Evolutionary conservation across 1,284 basidiomycete species (phyloP).

Genomic region (Heimioporus retisporus): DNA sequence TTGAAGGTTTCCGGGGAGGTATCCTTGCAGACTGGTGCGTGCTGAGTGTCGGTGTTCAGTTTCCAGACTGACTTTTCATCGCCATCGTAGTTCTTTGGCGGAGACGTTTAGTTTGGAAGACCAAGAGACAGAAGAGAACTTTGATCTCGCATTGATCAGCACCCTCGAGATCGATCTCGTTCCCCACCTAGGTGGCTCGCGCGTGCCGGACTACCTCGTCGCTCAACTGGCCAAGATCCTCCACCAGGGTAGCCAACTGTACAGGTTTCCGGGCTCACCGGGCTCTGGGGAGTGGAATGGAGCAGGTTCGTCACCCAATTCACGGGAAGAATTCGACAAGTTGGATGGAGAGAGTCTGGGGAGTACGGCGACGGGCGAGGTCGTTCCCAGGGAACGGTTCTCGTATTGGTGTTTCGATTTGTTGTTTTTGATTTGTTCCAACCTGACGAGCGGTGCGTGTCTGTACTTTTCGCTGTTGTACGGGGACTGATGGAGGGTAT

Average conservation of each 20-base stretch:
- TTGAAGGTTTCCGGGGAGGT: slow-evolving; percentile 85
- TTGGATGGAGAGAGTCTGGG: slow-evolving; percentile 59
- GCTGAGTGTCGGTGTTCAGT: neutral
- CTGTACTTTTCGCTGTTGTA: neutral
- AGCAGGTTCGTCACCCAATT: slow-evolving; percentile 17
- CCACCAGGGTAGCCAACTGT: slow-evolving; percentile 80
- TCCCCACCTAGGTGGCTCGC: slow-evolving; percentile 75
- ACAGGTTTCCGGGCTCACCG: slow-evolving; percentile 48
- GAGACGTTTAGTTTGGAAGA: slow-evolving; percentile 68
- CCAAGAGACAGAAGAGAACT: slow-evolving; percentile 87
- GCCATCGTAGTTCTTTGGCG: slow-evolving; percentile 57
- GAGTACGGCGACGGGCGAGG: slow-evolving; percentile 66
- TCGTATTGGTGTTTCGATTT: slow-evolving; percentile 97
- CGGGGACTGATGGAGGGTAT: neutral
- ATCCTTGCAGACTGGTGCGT: slow-evolving; percentile 89
- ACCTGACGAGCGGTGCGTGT: slow-evolving; percentile 64
- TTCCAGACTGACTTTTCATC: neutral
- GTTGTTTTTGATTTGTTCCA: slow-evolving; percentile 83
- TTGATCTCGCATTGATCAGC: slow-evolving; percentile 86
- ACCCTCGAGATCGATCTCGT: slow-evolving; percentile 84
- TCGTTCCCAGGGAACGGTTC: slow-evolving; percentile 84
- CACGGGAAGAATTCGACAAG: slow-evolving; percentile 49
- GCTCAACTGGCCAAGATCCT: slow-evolving; percentile 78
- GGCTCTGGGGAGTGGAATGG: slow-evolving; percentile 23
- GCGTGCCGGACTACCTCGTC: slow-evolving; percentile 82